Evolutionary conservation across 83 land plant species (phyloP).

Genomic region (Thuja plicata): DNA sequence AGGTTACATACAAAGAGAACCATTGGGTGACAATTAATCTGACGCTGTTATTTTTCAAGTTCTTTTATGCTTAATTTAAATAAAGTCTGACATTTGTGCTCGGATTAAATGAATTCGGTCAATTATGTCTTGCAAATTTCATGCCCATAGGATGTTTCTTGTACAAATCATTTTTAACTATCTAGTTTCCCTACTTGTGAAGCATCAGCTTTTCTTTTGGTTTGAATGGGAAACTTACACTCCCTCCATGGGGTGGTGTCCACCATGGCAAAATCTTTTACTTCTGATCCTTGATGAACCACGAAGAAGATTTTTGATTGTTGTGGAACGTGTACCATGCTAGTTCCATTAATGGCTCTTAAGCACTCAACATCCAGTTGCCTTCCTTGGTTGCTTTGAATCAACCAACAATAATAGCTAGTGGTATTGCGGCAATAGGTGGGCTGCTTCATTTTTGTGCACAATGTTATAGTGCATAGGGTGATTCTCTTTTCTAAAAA

Average conservation of each 20-base stretch:
- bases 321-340: not conserved
- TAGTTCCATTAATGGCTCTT: not conserved
- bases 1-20: not conserved
- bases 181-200: not conserved
- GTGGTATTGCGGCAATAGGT: too few relatives aligned
- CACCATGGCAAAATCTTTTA: not conserved
- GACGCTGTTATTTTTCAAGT: not conserved
- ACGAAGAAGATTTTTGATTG: not conserved
- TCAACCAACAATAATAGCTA: too few relatives aligned
- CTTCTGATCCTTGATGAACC: not conserved
- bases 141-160: not conserved
- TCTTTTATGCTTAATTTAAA: not conserved
- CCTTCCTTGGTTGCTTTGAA: not conserved
- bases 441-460: too few relatives aligned
- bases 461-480: too few relatives aligned
- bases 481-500: too few relatives aligned
- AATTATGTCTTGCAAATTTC: not conserved
- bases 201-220: not conserved
- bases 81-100: not conserved
- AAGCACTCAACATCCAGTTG: not conserved
- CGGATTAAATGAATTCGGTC: too few relatives aligned
- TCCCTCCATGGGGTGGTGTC: not conserved
- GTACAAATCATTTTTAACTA: not conserved
- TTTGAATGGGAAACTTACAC: not conserved
- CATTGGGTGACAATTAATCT: not conserved